phyloP scores from a whole-genome alignment of 345 rosid genomes.

The Bruguiera gymnorhiza region DNA sequence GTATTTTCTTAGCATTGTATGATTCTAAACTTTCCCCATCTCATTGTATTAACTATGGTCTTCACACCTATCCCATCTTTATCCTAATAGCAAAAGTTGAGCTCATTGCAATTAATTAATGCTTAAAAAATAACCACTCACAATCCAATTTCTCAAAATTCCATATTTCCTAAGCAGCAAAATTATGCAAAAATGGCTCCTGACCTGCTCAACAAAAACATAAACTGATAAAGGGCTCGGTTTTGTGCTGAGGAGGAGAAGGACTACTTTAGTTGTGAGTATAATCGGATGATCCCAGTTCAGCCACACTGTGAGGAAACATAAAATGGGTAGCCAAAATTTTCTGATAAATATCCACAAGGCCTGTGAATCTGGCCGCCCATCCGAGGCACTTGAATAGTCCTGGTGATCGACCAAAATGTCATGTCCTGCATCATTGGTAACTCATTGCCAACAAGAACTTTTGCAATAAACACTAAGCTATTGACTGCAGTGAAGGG shows the following conservation, averaged over 20 bases:
- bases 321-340: conserved; percentile 43
- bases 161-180: background rate
- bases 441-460: background rate
- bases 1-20: no score
- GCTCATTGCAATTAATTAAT: no score
- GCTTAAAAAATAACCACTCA: no score
- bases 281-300: conserved; percentile 38
- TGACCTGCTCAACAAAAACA: conserved; percentile 45
- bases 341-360: conserved; percentile 34
- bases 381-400: conserved; percentile 15
- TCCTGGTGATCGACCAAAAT: conserved; percentile 29
- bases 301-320: conserved; percentile 35
- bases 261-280: conserved; percentile 25
- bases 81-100: no score
- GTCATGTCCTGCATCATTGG: conserved; percentile 29
- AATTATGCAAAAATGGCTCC: conserved; percentile 8
- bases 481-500: background rate
- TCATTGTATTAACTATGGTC: no score
- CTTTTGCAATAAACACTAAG: background rate
- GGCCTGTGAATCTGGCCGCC: conserved; percentile 22
- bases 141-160: no score
- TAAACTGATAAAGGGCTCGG: conserved; percentile 53
- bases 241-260: conserved; percentile 45
- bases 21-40: no score
- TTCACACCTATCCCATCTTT: no score